These are phyloP conservation scores for Cladosporium oxysporum DNA, from an alignment of 2,329 filamentous ascomycete species.

Conservation along the genomic window DNA sequence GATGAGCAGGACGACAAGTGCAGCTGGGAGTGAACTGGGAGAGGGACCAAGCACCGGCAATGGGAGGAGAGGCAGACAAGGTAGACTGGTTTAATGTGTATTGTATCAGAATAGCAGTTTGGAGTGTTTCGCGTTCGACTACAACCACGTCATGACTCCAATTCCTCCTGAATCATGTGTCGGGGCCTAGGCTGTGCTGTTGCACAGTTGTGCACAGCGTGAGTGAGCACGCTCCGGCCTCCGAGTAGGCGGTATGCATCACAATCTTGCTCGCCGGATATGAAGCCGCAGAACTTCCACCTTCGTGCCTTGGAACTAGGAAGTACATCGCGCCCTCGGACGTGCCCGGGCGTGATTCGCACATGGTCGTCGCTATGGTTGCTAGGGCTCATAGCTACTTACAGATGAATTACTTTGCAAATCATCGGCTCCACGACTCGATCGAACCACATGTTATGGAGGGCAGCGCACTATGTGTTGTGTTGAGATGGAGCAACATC, in stretches of 20 bases:
- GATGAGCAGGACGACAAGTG: conserved; percentile 30
- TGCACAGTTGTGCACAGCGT: not conserved
- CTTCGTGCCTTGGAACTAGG: not conserved
- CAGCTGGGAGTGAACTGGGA: conserved; percentile 27
- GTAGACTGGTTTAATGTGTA: conserved; percentile 17
- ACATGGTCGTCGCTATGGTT: not conserved
- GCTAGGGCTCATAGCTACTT: conserved; percentile 3
- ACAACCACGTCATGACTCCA: not conserved
- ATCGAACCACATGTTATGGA: not conserved
- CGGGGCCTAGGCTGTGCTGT: not conserved
- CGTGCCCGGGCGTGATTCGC: not conserved
- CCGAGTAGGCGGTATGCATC: not conserved
- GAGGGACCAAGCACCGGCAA: conserved; percentile 6
- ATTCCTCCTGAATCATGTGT: conserved; percentile 7
- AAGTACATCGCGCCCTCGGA: not conserved
- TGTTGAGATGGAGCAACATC: conserved; percentile 21
- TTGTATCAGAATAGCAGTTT: conserved; percentile 6
- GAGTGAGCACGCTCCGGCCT: not conserved
- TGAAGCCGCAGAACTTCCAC: not conserved
- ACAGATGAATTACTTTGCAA: not conserved
- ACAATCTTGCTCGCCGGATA: not conserved
- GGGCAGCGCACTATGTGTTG: not conserved
- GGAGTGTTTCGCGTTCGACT: conserved; percentile 2
- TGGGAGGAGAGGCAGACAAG: conserved; percentile 16
- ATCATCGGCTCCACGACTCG: conserved; percentile 8